These are phyloP conservation scores for Physcomitrellopsis africana DNA, from an alignment of 225 moss, liverwort and hornwort species.

Conservation along the genomic window DNA sequence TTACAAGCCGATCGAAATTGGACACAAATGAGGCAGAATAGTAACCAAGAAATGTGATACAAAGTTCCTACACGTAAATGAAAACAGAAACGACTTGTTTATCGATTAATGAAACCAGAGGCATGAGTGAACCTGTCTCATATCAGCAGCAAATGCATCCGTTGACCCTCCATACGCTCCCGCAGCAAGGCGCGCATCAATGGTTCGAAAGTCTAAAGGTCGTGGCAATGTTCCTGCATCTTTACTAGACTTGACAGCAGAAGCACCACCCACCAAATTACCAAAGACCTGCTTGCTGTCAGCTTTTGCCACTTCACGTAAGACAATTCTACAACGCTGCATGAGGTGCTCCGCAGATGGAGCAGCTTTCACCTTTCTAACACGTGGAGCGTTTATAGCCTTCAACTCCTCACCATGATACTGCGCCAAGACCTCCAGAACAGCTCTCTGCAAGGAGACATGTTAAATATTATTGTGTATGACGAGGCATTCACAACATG, in stretches of 20 bases:
- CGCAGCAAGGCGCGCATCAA: constrained; percentile 90
- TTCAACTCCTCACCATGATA: constrained; percentile 81
- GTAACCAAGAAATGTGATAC: constrained; percentile 7
- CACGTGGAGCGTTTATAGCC: constrained; percentile 66
- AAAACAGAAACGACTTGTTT: background rate
- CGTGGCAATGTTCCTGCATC: constrained; percentile 68
- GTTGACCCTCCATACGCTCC: constrained; percentile 90
- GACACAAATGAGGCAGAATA: constrained; percentile 8
- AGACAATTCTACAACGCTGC: constrained; percentile 92
- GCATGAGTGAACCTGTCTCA: constrained; percentile 71
- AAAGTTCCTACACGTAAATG: constrained; percentile 2
- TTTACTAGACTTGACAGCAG: constrained; percentile 46
- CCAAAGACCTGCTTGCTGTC: constrained; percentile 62
- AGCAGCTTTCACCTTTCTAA: constrained; percentile 81
- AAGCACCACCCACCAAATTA: constrained; percentile 50
- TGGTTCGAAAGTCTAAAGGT: constrained; percentile 90
- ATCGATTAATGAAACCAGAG: constrained; percentile 23
- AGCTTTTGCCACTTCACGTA: constrained; percentile 81
- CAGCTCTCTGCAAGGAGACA: constrained; percentile 63
- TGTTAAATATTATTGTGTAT: constrained; percentile 20
- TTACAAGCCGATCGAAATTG: constrained; percentile 7
- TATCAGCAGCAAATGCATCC: constrained; percentile 91
- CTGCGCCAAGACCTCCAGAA: constrained; percentile 76
- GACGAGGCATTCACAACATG: background rate
- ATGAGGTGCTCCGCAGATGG: constrained; percentile 93